Base-by-base conservation (phyloP, 2,329 filamentous ascomycete genomes). In the Penicillium glabrum region DNA sequence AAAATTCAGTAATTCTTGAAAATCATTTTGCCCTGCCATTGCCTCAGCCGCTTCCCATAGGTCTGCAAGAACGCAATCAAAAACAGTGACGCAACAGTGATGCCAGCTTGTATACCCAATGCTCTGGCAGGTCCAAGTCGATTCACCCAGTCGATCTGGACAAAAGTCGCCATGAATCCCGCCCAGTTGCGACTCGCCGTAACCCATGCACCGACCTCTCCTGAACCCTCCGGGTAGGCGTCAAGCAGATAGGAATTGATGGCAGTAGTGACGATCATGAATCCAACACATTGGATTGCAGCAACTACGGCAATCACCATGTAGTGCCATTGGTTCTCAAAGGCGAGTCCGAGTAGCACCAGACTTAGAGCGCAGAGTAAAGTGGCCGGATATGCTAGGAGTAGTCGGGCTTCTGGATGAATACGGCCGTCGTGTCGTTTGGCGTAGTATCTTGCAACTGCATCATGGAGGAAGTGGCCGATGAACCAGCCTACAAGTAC, bases 381-480 rank as follows among this genome's bases (percentile, higher is more conserved):
- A 0, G 59, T 60, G 0, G 78, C 73, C 21, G 82, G 59, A 60
- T 77, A 79, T 49, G 81, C 73, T 51, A 78, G 76, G 24, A 75
- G 72, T 14, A 86, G 76, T 10, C 83, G 79, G n/a, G 76, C 79
- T 67, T 86, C 83, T 48, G 83, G 82, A 61, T 83, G 79, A 53
- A 86, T 81, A 53, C 72, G 72, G n/a, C 82, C 81, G 19, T 74
- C 66, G 69, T 84, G 78, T 8, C 72, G 66, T 29, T 71, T 70
- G 37, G 80, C 79, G 61, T 80, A 82, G 37, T 75, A 70, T 29
- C 68, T 70, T 5, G 77, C 79, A 9, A 83, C 65, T 8, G 72
- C 60, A 58, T 85, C 82, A 67, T 85, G 81, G 41, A 84, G 70
- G 73, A 77, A 84, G 66, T 84, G 82, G 2, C 83, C 82, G 11